These are phyloP conservation scores for Closterium sp. DNA, from an alignment of 139 green algal species.

Conservation along the genomic window DNA sequence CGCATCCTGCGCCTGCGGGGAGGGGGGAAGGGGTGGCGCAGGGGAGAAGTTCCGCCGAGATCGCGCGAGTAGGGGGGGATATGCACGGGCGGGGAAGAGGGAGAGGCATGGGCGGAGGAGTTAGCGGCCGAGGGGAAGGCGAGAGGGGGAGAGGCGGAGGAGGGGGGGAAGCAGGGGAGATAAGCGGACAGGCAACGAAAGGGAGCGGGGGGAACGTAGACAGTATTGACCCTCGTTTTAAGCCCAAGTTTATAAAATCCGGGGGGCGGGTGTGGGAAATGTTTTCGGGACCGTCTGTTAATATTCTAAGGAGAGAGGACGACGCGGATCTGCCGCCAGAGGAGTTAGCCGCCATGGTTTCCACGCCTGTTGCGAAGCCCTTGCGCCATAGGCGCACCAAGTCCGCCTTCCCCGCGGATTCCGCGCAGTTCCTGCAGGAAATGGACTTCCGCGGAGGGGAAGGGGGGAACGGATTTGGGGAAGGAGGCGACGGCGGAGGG, in stretches of 20 bases:
- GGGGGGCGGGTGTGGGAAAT: background rate
- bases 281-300: background rate
- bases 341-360: background rate
- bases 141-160: background rate
- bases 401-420: background rate
- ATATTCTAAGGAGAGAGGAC: background rate
- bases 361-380: background rate
- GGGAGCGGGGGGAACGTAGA: background rate
- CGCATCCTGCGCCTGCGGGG: background rate
- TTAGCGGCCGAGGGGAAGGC: background rate
- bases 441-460: background rate
- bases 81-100: background rate
- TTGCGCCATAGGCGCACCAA: background rate
- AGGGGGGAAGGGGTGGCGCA: background rate
- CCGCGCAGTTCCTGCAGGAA: background rate
- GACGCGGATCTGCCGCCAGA: background rate
- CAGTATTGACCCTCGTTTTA: background rate
- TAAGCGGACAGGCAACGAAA: background rate
- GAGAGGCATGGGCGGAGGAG: background rate
- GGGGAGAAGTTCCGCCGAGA: too few relatives aligned
- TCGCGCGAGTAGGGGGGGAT: background rate
- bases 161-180: background rate
- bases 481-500: background rate
- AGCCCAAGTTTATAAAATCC: conserved; percentile 9
- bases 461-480: background rate